Conservation (phyloP, 73 alveolate species). For the Blepharisma japonicum region DNA sequence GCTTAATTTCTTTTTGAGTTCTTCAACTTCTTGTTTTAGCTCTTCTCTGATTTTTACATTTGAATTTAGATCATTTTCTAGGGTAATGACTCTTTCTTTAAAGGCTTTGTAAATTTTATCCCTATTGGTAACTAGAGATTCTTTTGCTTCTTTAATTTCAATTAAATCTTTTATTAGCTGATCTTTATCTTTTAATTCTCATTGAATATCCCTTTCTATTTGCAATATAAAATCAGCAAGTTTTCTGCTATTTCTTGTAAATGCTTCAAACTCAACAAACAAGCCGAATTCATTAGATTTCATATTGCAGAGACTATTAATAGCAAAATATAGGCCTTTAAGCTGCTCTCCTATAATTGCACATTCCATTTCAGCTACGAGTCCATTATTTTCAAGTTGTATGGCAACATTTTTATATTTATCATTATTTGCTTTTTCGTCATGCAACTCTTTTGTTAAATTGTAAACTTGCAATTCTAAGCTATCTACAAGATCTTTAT, state of each 20-base stretch:
- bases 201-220: no score
- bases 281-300: background rate
- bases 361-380: background rate
- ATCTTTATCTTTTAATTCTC: background rate
- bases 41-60: constrained; percentile 5
- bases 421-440: background rate
- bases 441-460: background rate
- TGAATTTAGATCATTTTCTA: background rate
- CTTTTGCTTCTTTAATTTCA: constrained; percentile 1
- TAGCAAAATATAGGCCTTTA: background rate
- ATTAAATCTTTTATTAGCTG: background rate
- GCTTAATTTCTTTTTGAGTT: background rate
- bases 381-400: background rate
- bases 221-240: no score
- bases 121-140: background rate
- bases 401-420: background rate
- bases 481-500: background rate
- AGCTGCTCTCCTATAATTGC: background rate
- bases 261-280: background rate
- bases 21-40: background rate
- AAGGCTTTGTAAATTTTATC: constrained; percentile 7
- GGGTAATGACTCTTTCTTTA: background rate
- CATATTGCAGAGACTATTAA: background rate
- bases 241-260: no score
- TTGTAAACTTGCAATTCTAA: background rate